Conservation (phyloP, 2,329 filamentous ascomycete species). For the Teratosphaeria pseudoeucalypti region DNA sequence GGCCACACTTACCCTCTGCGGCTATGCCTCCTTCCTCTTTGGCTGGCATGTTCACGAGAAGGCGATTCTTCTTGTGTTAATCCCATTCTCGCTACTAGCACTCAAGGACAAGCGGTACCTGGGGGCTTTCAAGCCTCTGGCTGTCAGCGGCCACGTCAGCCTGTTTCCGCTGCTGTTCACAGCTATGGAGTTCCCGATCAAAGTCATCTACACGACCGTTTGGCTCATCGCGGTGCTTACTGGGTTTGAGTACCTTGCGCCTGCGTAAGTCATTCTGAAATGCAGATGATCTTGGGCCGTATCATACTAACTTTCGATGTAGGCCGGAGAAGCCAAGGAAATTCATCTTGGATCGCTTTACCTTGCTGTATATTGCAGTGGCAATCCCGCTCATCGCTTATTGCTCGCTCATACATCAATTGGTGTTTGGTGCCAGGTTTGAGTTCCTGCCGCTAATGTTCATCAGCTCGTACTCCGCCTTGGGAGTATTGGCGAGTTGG, state of each 20-base stretch:
- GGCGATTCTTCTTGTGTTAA: slow-evolving; percentile 84
- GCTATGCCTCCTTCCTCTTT: slow-evolving; percentile 92
- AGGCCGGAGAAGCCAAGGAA: slow-evolving; percentile 66
- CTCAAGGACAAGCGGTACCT: slow-evolving; percentile 83
- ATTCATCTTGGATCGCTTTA: slow-evolving; percentile 85
- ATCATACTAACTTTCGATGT: slow-evolving; percentile 1
- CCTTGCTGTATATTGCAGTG: slow-evolving; percentile 76
- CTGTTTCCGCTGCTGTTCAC: slow-evolving; percentile 92
- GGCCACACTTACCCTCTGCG: slow-evolving; percentile 80
- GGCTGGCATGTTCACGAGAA: slow-evolving; percentile 99
- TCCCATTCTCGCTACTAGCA: slow-evolving; percentile 88
- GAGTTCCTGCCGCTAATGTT: slow-evolving; percentile 97
- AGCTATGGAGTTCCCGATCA: slow-evolving; percentile 82
- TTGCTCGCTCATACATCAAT: slow-evolving; percentile 69
- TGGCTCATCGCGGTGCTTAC: slow-evolving; percentile 84
- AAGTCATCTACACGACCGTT: slow-evolving; percentile 82
- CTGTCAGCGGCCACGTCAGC: slow-evolving; percentile 88
- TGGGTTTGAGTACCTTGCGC: slow-evolving; percentile 77
- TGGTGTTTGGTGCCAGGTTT: slow-evolving; percentile 72
- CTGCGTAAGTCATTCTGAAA: slow-evolving; percentile 45
- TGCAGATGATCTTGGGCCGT: background rate
- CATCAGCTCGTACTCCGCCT: slow-evolving; percentile 83
- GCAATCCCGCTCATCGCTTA: slow-evolving; percentile 85
- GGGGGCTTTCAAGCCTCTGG: slow-evolving; percentile 80
- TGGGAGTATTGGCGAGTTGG: slow-evolving; percentile 96